These are phyloP conservation scores for Aspergillus chevalieri DNA, from an alignment of 2,329 filamentous ascomycete species.

Conservation along the genomic window DNA sequence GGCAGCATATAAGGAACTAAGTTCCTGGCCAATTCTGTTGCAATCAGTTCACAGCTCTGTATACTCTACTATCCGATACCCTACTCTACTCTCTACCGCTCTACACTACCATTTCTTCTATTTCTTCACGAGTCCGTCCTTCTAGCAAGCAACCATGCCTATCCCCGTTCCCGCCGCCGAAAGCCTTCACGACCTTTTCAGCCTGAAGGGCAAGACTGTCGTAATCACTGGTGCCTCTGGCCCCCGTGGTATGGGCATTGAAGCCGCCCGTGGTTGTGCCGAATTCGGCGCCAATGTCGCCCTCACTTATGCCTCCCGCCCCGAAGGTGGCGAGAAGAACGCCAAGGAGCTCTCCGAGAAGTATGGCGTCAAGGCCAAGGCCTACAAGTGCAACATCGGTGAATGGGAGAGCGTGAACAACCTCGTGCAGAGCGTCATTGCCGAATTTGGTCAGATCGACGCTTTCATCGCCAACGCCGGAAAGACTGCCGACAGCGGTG, in stretches of 20 bases:
- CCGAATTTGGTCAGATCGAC: constrained; percentile 66
- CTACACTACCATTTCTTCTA: background rate
- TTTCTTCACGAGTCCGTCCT: background rate
- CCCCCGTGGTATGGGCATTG: constrained; percentile 62
- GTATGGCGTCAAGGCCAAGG: constrained; percentile 61
- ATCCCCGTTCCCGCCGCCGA: constrained; percentile 30
- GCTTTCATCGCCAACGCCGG: constrained; percentile 66
- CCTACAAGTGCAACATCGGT: constrained; percentile 60
- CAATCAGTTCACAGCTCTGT: too few relatives aligned
- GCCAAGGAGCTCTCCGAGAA: constrained; percentile 54
- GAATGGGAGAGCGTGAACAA: constrained; percentile 52
- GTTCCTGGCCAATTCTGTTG: background rate
- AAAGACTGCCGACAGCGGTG: constrained; percentile 61
- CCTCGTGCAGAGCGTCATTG: constrained; percentile 54
- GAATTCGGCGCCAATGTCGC: constrained; percentile 60
- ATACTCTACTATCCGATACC: too few relatives aligned
- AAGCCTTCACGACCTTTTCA: constrained; percentile 38
- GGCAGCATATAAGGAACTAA: too few relatives aligned
- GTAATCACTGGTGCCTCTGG: constrained; percentile 49
- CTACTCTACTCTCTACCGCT: background rate
- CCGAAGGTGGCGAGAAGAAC: constrained; percentile 60
- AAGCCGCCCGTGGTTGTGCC: constrained; percentile 59
- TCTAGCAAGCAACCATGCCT: constrained; percentile 26
- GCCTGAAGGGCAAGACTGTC: constrained; percentile 44
- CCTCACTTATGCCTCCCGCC: constrained; percentile 61